Percentiles rank a stretch among this genome's conserved stretches.
Evolutionary conservation across 2,329 filamentous ascomycete species (phyloP).

Genomic region (Colletotrichum eleusines): DNA sequence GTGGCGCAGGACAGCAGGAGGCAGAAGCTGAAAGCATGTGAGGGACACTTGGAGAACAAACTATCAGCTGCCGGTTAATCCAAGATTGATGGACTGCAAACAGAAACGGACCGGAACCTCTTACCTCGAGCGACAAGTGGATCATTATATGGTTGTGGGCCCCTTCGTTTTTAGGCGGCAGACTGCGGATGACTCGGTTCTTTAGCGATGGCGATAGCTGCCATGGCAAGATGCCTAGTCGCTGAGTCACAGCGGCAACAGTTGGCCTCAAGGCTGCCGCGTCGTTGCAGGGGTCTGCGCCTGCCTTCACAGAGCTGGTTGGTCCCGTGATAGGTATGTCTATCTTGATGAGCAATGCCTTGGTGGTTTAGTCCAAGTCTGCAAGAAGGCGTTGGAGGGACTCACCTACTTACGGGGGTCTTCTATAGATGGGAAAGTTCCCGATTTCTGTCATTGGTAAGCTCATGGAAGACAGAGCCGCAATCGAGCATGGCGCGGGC

Average conservation of each 20-base stretch:
- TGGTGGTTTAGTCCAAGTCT: neutral
- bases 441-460: slow-evolving; percentile 4
- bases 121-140: slow-evolving; percentile 7
- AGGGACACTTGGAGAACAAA: slow-evolving; percentile 17
- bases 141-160: slow-evolving; percentile 17
- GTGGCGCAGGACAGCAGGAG: slow-evolving; percentile 12
- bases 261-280: slow-evolving; percentile 27
- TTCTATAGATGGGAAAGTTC: neutral
- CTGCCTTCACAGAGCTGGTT: neutral
- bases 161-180: slow-evolving; percentile 29
- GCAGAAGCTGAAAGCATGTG: slow-evolving; percentile 23
- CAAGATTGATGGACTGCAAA: slow-evolving; percentile 8
- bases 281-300: neutral
- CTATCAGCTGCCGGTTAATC: neutral
- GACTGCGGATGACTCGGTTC: slow-evolving; percentile 15
- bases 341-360: neutral
- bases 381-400: neutral
- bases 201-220: neutral
- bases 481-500: neutral
- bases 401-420: slow-evolving; percentile 11
- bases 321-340: neutral
- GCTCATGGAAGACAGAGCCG: neutral
- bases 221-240: neutral
- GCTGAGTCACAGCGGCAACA: slow-evolving; percentile 29
- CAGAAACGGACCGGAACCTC: neutral